Percentiles rank a stretch among this genome's conserved stretches.
Evolutionary conservation across 257 asterid genomes (phyloP).

Genomic region (Rehmannia glutinosa): DNA sequence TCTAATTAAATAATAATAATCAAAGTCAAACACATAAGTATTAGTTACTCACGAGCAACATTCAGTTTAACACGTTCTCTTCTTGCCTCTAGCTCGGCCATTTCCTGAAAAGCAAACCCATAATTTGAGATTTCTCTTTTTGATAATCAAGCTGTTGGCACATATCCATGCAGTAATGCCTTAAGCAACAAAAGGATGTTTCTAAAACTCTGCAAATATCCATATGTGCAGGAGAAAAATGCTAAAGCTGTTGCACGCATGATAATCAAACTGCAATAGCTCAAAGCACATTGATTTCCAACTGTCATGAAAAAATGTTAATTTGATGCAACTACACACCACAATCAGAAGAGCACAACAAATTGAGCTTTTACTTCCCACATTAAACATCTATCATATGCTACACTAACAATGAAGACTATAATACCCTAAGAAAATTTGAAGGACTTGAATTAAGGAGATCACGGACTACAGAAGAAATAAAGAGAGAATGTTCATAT

Average conservation of each 20-base stretch:
- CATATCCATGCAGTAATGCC: neutral
- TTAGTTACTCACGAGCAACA: conserved; percentile 72
- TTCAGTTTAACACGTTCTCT: conserved; percentile 75
- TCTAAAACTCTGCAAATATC: neutral
- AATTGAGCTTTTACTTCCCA: too few species aligned
- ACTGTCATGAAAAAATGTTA: too few species aligned
- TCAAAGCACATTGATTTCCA: too few species aligned
- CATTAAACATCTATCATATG: too few species aligned
- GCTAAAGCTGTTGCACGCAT: too few species aligned
- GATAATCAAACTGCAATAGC: too few species aligned
- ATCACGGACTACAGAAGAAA: neutral
- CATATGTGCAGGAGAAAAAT: too few species aligned
- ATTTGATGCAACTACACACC: too few species aligned
- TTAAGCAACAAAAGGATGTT: conserved; percentile 5
- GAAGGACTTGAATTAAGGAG: neutral
- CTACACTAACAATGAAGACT: too few species aligned
- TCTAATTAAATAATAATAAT: neutral
- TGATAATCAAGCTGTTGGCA: neutral
- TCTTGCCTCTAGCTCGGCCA: conserved; percentile 85
- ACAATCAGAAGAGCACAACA: too few species aligned
- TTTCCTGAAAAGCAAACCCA: conserved; percentile 57
- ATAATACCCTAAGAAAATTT: too few species aligned
- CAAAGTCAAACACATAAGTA: neutral
- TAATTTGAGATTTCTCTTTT: neutral
- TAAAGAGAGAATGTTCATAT: neutral